Conservation (phyloP, 2,329 filamentous ascomycete genomes). For the Coniosporium tulheliwenetii region DNA sequence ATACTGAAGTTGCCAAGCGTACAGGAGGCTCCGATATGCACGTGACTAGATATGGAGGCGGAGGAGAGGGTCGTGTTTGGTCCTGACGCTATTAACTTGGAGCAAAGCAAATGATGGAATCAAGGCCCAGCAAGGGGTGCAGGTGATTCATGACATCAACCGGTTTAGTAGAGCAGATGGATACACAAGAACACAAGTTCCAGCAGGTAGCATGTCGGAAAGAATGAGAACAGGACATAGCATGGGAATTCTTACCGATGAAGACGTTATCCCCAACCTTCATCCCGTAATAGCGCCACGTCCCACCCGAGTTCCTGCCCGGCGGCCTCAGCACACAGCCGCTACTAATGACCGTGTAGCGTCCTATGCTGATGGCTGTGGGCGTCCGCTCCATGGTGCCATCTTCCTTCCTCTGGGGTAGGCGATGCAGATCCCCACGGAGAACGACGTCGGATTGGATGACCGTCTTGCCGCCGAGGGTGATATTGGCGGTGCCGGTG, state of each 20-base stretch:
- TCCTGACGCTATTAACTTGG: slow-evolving; percentile 10
- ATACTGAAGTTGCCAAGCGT: slow-evolving; percentile 77
- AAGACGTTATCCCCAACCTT: slow-evolving; percentile 93
- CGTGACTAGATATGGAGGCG: slow-evolving; percentile 68
- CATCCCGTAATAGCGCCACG: slow-evolving; percentile 67
- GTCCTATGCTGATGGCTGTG: slow-evolving; percentile 65
- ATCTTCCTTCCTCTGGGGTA: slow-evolving; percentile 23
- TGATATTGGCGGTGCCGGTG: slow-evolving; percentile 93
- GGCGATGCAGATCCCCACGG: slow-evolving; percentile 64
- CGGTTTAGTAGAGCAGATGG: too few relatives aligned
- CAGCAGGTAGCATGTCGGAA: not conserved
- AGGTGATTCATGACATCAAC: too few relatives aligned
- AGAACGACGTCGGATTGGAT: slow-evolving; percentile 93
- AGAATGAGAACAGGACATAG: not conserved
- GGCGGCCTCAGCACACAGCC: slow-evolving; percentile 71
- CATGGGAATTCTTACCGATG: slow-evolving; percentile 43
- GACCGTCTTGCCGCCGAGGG: slow-evolving; percentile 83
- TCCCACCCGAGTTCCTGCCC: slow-evolving; percentile 63
- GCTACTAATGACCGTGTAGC: slow-evolving; percentile 77
- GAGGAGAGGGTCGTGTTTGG: slow-evolving; percentile 59
- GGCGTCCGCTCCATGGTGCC: slow-evolving; percentile 11
- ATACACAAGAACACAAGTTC: too few relatives aligned
- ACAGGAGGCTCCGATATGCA: slow-evolving; percentile 65
- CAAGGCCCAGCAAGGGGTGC: too few relatives aligned
- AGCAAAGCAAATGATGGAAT: too few relatives aligned